Percentiles rank a stretch among this genome's conserved stretches.
These are phyloP conservation scores for Rhododendron vialii DNA, from an alignment of 148 eudicot genomes.

Conservation along the genomic window DNA sequence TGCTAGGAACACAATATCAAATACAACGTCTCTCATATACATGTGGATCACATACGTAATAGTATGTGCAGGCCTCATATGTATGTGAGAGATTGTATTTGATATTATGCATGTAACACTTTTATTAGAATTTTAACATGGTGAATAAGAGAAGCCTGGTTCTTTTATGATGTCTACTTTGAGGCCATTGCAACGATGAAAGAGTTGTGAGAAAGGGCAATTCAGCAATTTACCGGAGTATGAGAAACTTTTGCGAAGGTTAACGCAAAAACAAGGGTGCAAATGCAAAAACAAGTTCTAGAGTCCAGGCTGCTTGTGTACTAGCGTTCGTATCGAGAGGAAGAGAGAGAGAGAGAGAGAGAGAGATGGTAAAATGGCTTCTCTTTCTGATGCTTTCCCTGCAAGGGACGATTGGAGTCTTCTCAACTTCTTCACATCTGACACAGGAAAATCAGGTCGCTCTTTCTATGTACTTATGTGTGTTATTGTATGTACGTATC, in stretches of 20 bases:
- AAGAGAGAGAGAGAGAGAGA: neutral
- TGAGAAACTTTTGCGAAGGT: neutral
- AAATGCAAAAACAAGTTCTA: neutral
- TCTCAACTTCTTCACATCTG: neutral
- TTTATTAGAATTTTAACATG: too few species aligned
- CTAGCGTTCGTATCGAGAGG: neutral
- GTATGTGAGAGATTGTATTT: too few species aligned
- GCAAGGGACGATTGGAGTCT: slow-evolving; percentile 3
- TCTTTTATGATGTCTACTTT: too few species aligned
- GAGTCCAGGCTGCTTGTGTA: neutral
- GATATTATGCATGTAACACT: too few species aligned
- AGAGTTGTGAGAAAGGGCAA: neutral
- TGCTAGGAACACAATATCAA: too few species aligned
- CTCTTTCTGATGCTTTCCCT: neutral
- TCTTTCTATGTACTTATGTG: neutral
- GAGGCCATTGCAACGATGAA: too few species aligned
- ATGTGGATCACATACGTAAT: too few species aligned
- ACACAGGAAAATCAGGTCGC: neutral
- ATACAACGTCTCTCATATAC: too few species aligned
- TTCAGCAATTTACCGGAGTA: neutral
- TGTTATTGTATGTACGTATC: neutral
- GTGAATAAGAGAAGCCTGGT: too few species aligned
- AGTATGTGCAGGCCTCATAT: too few species aligned
- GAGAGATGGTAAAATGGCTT: neutral
- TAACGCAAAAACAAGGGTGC: neutral